Evolutionary conservation across 1,284 basidiomycete genomes (phyloP).

Genomic region (Somion occarium): DNA sequence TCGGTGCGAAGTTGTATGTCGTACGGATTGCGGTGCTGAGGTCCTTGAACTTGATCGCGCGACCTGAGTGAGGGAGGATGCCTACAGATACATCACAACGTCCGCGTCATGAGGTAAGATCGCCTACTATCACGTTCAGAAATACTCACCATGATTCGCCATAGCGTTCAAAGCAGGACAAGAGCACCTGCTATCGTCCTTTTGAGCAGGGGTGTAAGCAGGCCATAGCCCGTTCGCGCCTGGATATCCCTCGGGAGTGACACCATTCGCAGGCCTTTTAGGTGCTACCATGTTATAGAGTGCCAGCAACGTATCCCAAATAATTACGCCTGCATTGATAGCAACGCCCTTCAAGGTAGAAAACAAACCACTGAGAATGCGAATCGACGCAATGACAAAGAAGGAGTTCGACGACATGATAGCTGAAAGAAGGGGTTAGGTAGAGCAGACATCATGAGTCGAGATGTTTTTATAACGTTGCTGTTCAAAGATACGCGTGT

Average conservation of each 20-base stretch:
- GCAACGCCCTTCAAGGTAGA: constrained; percentile 13
- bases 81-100: constrained; percentile 28
- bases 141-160: constrained; percentile 65
- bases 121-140: background rate
- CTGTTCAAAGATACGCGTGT: no score
- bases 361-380: constrained; percentile 15
- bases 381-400: constrained; percentile 12
- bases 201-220: constrained; percentile 48
- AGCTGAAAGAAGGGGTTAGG: background rate
- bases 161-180: constrained; percentile 73
- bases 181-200: constrained; percentile 61
- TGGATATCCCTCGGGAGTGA: constrained; percentile 51
- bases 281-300: constrained; percentile 52
- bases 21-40: constrained; percentile 40
- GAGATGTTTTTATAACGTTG: no score
- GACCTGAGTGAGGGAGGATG: constrained; percentile 61
- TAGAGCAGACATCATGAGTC: constrained; percentile 9
- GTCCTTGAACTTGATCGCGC: constrained; percentile 61
- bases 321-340: constrained; percentile 15
- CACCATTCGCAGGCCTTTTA: constrained; percentile 42
- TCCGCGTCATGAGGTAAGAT: background rate
- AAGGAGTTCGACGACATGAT: constrained; percentile 12
- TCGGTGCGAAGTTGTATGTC: constrained; percentile 65
- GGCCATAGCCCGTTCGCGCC: constrained; percentile 71
- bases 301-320: constrained; percentile 44